These are phyloP conservation scores for Puccinia horiana DNA, from an alignment of 1,284 basidiomycete genomes.

Conservation along the genomic window DNA sequence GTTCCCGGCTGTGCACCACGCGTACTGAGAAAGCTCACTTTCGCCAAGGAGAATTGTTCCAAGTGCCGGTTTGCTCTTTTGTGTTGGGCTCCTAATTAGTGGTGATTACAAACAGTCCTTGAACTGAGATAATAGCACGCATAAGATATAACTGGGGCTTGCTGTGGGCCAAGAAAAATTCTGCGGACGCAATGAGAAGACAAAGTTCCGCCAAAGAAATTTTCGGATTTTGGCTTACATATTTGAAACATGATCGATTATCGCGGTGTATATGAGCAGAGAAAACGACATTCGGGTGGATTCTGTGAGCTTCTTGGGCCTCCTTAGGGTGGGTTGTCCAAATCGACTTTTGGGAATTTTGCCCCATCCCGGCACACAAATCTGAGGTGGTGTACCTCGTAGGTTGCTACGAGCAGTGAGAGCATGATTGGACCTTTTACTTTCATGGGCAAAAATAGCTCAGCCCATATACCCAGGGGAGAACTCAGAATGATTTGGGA, in stretches of 20 bases:
- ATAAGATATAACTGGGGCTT: background rate
- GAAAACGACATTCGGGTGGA: background rate
- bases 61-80: background rate
- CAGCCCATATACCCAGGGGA: background rate
- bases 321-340: background rate
- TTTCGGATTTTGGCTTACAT: background rate
- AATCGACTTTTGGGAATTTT: background rate
- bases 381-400: too few relatives aligned
- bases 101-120: background rate
- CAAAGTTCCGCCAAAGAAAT: background rate
- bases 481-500: background rate
- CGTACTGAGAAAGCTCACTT: background rate
- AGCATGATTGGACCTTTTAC: background rate
- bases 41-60: background rate
- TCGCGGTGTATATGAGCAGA: background rate
- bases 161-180: background rate
- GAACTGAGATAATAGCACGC: background rate
- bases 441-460: background rate
- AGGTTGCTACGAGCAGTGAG: too few relatives aligned
- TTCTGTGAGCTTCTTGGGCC: background rate
- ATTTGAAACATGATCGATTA: background rate
- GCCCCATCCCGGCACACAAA: background rate
- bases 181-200: background rate
- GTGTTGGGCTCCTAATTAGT: background rate
- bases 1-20: background rate